These are phyloP conservation scores for Lactarius pseudohatsudake DNA, from an alignment of 768 basidiomycete genomes.

Conservation along the genomic window DNA sequence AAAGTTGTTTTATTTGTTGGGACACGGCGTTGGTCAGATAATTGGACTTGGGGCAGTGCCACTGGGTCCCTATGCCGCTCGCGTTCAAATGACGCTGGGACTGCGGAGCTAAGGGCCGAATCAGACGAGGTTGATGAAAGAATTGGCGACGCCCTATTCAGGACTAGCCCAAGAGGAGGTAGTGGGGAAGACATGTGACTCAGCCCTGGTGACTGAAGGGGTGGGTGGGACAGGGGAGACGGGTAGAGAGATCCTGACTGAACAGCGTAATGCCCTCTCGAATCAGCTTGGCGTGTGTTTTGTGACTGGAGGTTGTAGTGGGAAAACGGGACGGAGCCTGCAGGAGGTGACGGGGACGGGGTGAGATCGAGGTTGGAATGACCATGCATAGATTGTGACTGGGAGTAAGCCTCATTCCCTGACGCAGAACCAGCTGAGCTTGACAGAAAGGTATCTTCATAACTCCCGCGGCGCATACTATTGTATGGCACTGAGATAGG, in stretches of 20 bases:
- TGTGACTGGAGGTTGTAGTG: constrained; percentile 47
- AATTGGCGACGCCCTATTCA: constrained; percentile 28
- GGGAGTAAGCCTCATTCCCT: constrained; percentile 50
- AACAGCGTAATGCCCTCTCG: constrained; percentile 30
- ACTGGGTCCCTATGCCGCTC: constrained; percentile 26
- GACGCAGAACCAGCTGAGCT: constrained; percentile 54
- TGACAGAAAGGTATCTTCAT: constrained; percentile 47
- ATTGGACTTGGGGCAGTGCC: constrained; percentile 15
- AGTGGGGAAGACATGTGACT: constrained; percentile 17
- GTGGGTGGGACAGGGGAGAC: constrained; percentile 51
- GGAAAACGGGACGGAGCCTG: constrained; percentile 53
- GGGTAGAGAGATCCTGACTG: constrained; percentile 36
- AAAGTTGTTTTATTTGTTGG: constrained; percentile 26
- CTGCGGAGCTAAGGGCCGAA: constrained; percentile 25
- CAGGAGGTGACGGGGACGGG: constrained; percentile 67
- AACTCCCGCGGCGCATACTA: constrained; percentile 46
- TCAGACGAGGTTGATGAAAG: constrained; percentile 28
- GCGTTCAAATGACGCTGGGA: constrained; percentile 28
- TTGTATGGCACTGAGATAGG: constrained; percentile 48
- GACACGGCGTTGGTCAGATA: constrained; percentile 25
- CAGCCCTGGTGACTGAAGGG: constrained; percentile 32
- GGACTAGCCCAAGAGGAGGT: constrained; percentile 22
- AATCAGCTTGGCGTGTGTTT: constrained; percentile 37
- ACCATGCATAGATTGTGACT: constrained; percentile 35
- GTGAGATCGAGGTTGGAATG: constrained; percentile 47